phyloP scores from a whole-genome alignment of 805 yeast species.

The Kodamaea jinghongensis region DNA sequence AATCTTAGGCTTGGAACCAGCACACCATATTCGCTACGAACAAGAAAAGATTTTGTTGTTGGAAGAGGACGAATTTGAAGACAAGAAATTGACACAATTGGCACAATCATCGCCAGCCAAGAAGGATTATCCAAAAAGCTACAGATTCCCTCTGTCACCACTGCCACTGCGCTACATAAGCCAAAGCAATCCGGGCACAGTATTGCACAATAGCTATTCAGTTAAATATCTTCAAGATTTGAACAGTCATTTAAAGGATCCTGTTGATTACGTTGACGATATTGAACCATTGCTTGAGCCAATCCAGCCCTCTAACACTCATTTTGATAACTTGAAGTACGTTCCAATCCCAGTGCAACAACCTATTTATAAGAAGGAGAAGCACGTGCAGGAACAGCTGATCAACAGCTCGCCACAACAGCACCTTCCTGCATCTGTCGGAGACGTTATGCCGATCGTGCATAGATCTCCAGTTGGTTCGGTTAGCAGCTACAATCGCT shows the following conservation, averaged over 20 bases:
- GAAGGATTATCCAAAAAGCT: conserved; percentile 48
- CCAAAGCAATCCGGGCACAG: conserved; percentile 11
- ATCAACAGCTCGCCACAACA: conserved; percentile 7
- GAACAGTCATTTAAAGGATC: conserved; percentile 12
- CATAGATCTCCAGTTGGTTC: conserved; percentile 1
- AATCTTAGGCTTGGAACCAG: conserved; percentile 17
- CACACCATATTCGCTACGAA: conserved; percentile 1
- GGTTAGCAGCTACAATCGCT: neutral
- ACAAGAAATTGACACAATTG: conserved; percentile 4
- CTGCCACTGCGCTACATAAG: conserved; percentile 16
- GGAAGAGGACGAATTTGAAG: conserved; percentile 28
- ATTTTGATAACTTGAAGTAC: conserved; percentile 20
- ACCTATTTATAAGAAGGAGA: conserved; percentile 21
- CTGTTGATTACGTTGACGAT: conserved; percentile 30
- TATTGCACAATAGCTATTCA: conserved; percentile 25
- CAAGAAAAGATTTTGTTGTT: conserved; percentile 18
- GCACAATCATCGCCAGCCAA: conserved; percentile 12
- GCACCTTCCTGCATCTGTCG: no score
- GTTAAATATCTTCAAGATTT: conserved; percentile 43
- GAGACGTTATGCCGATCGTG: conserved; percentile 1
- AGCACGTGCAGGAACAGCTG: conserved; percentile 3
- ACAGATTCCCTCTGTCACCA: conserved; percentile 55
- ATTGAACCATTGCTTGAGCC: conserved; percentile 29
- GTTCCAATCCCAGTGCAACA: conserved; percentile 43
- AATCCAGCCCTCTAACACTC: neutral